Conservation (phyloP, 495 filamentous ascomycete genomes). For the Usnea hakonensis region DNA sequence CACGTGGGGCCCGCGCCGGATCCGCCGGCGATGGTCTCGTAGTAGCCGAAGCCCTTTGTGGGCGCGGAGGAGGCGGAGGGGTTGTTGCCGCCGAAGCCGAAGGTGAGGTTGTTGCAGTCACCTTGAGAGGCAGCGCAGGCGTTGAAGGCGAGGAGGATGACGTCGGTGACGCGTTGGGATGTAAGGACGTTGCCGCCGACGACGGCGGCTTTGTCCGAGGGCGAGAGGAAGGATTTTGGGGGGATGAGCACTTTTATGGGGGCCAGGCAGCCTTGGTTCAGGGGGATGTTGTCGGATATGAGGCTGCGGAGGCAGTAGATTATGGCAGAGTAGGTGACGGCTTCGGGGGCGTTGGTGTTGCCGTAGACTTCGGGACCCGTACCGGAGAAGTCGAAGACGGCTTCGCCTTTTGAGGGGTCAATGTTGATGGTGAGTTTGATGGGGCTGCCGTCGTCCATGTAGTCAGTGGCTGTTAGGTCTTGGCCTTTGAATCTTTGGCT, state of each 20-base stretch:
- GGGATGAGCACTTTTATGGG: conserved; percentile 86
- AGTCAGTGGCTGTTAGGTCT: conserved; percentile 66
- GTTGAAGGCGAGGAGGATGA: conserved; percentile 83
- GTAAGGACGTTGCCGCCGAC: conserved; percentile 96
- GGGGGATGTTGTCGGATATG: conserved; percentile 86
- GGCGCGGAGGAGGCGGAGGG: conserved; percentile 41
- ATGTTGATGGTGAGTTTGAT: conserved; percentile 82
- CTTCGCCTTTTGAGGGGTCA: conserved; percentile 72
- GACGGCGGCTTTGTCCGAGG: conserved; percentile 81
- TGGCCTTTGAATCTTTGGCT: conserved; percentile 67
- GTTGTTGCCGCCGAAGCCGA: conserved; percentile 40
- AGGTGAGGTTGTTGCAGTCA: conserved; percentile 76
- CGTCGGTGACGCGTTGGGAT: conserved; percentile 66
- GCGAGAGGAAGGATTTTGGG: conserved; percentile 71
- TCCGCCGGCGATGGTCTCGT: conserved; percentile 79
- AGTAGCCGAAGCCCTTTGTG: conserved; percentile 93
- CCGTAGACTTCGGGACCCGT: conserved; percentile 92
- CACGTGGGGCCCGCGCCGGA: conserved; percentile 80
- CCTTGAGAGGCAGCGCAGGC: conserved; percentile 90
- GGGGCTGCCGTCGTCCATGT: conserved; percentile 90
- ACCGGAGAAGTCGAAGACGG: conserved; percentile 82
- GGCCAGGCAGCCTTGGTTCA: conserved; percentile 91
- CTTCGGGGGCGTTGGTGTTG: conserved; percentile 91
- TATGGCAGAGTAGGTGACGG: conserved; percentile 89
- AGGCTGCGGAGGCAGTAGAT: conserved; percentile 94